Conservation (phyloP, 106 monocot species). For the Dendrobium nobile region DNA sequence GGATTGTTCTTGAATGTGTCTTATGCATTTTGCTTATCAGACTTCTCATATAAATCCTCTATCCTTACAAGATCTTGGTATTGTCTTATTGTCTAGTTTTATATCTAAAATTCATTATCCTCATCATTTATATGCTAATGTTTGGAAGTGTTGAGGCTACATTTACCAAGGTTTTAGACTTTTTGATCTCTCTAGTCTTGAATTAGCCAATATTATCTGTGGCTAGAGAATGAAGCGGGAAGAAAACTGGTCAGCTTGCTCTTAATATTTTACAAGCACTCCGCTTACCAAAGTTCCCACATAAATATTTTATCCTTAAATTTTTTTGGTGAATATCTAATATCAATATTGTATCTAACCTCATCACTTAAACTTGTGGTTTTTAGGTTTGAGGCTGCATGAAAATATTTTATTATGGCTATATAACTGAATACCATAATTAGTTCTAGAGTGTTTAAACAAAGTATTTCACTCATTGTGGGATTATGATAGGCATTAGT, state of each 20-base stretch:
- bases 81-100: no score
- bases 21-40: neutral
- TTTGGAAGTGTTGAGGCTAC: neutral
- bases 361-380: neutral
- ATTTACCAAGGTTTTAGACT: neutral
- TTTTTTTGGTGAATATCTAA: no score
- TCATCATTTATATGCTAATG: neutral
- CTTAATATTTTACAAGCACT: neutral
- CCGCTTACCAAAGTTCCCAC: no score
- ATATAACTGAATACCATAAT: no score
- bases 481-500: no score
- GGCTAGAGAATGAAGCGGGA: neutral
- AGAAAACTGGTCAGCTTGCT: neutral
- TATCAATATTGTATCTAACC: no score
- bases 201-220: neutral
- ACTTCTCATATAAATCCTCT: neutral
- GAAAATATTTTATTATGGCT: neutral
- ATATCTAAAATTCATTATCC: neutral
- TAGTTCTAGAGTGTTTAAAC: no score
- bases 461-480: no score
- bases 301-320: no score
- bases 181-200: neutral
- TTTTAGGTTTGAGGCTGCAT: neutral
- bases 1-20: neutral
- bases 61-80: no score